Conservation (phyloP, 2,329 filamentous ascomycete genomes). For the Aureobasidium melanogenum region DNA sequence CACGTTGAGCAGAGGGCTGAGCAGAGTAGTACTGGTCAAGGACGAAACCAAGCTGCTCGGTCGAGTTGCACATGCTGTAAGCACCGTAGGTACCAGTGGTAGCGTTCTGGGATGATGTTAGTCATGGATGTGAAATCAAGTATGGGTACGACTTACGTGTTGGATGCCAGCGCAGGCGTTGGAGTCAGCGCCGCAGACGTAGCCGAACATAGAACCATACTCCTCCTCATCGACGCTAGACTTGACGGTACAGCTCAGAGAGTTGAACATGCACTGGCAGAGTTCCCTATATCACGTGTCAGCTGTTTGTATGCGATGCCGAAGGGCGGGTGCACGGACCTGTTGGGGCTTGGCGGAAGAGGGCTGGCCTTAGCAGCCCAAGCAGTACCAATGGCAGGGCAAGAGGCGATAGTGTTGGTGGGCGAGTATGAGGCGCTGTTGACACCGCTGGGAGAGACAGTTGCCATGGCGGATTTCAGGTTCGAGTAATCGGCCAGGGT, state of each 20-base stretch:
- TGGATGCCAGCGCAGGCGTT: constrained; percentile 59
- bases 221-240: constrained; percentile 47
- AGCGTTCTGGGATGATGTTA: constrained; percentile 38
- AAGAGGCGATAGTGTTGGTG: constrained; percentile 60
- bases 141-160: constrained; percentile 22
- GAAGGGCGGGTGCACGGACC: constrained; percentile 18
- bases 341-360: constrained; percentile 77
- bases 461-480: constrained; percentile 57
- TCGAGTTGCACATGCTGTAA: constrained; percentile 65
- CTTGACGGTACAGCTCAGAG: constrained; percentile 61
- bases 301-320: neutral
- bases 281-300: constrained; percentile 37
- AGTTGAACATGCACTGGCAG: constrained; percentile 77
- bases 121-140: too few species aligned
- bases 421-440: constrained; percentile 60
- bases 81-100: constrained; percentile 63
- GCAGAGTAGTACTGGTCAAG: constrained; percentile 63
- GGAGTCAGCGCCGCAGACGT: constrained; percentile 54
- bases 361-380: constrained; percentile 61
- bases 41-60: constrained; percentile 63
- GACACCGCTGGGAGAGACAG: constrained; percentile 57
- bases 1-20: constrained; percentile 38
- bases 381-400: constrained; percentile 54
- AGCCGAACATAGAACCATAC: constrained; percentile 62
- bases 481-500: constrained; percentile 65